phyloP scores from a whole-genome alignment of 495 filamentous ascomycete species.

The Coniosporium apollinis region DNA sequence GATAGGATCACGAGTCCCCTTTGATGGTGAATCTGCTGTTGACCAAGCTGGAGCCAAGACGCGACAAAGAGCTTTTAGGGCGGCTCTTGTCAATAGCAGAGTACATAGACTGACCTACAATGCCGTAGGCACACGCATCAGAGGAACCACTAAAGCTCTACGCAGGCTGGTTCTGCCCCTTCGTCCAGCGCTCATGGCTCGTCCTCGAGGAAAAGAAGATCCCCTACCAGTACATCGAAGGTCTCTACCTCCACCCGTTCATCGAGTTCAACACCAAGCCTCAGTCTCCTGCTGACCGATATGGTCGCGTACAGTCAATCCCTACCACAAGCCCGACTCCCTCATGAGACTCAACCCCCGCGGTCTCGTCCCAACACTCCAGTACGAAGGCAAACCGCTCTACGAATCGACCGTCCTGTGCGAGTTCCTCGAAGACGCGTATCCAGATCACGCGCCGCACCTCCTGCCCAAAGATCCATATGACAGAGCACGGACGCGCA shows the following conservation, averaged over 20 bases:
- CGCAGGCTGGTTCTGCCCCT: constrained; percentile 39
- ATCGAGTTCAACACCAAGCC: background rate
- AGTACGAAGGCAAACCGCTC: constrained; percentile 34
- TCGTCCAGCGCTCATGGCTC: constrained; percentile 49
- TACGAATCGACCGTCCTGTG: constrained; percentile 52
- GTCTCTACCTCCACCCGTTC: constrained; percentile 8
- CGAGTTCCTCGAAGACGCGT: constrained; percentile 56
- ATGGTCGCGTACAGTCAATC: constrained; percentile 33
- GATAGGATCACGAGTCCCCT: no score
- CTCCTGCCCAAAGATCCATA: constrained; percentile 41
- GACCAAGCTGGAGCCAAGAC: no score
- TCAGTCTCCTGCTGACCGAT: background rate
- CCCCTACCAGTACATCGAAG: constrained; percentile 55
- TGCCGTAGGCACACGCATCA: constrained; percentile 26
- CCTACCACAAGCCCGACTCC: constrained; percentile 46
- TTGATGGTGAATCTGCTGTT: no score
- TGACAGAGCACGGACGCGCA: constrained; percentile 37
- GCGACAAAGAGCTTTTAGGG: no score
- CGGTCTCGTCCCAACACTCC: constrained; percentile 50
- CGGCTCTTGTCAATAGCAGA: no score
- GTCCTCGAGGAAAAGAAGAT: constrained; percentile 53
- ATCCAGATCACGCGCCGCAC: constrained; percentile 26
- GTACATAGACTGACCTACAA: no score
- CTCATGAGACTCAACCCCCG: constrained; percentile 52
- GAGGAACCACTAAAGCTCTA: constrained; percentile 43